Evolutionary conservation across 805 yeast genomes (phyloP), one percentile per base, ranked within the genome.

Genomic region (Wickerhamiella domercqiae): DNA sequence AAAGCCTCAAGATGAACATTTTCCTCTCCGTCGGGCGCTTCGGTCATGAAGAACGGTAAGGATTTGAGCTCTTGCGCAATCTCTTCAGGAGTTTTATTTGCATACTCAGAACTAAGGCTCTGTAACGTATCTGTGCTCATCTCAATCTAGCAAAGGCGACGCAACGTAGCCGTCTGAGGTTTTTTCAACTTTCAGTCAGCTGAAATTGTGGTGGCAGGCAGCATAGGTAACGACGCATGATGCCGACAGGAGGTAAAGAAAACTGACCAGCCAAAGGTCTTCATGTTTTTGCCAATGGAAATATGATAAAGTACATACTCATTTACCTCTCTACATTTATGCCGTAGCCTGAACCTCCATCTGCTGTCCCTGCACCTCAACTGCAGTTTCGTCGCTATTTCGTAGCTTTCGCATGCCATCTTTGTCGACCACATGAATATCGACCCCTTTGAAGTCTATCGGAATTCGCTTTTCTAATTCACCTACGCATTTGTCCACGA

Each of bases 1-100:
- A 90, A 65, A 0, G 98, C 98, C 53, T 87, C 97, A 14, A 90
- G 60, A 36, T 73, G 76, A 3, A 65, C 52, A 51, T 80, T 81
- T 37, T 57, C 55, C 32, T 74, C 78, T 2, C 74, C 70, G 21
- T 72, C 80, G 49, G 79, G 93, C 14, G 83, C 60, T 47, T 78
- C 69, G 13, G 84, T 84, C 98, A 90, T 90, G 64, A 90, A 90
- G 48, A 90, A 79, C 6, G 98, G 98, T 54, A 83, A 61, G 50
- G 80, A 67, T 54, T 83, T 83, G 51, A 90, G 61, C 47, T 83
- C 94, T 14, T 63, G 61, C 61, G 81, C 64, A 17, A 84, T 74
- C 44, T 84, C 86, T 40, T 79, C 93, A 0, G 78, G 65, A 2
- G 81, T 59, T 50, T 79, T 79, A 39, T 70, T 66, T 25, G 66